These are phyloP conservation scores for Rhodosporidiobolus odoratus DNA, from an alignment of 768 basidiomycete genomes.

Conservation along the genomic window DNA sequence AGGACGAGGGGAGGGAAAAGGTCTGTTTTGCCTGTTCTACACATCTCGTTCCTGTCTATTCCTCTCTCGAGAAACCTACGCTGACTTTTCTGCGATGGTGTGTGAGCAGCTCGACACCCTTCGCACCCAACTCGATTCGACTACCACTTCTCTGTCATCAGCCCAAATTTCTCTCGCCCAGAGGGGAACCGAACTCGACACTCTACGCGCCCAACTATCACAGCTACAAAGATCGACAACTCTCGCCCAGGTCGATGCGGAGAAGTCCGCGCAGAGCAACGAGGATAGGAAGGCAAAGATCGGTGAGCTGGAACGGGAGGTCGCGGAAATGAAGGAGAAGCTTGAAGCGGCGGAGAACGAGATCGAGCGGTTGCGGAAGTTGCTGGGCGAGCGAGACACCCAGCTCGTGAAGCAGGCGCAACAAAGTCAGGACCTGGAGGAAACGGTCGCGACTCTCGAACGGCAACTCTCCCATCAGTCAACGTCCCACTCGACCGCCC, in stretches of 20 bases:
- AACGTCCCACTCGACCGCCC: too few species aligned
- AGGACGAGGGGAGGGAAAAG: conserved; percentile 2
- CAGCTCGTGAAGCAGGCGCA: background rate
- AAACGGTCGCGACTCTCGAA: too few species aligned
- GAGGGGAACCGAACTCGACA: conserved; percentile 69
- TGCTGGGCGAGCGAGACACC: background rate
- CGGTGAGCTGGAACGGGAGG: conserved; percentile 64
- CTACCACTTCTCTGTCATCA: conserved; percentile 47
- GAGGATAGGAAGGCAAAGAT: conserved; percentile 69
- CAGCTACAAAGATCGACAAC: conserved; percentile 34
- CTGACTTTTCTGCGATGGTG: background rate
- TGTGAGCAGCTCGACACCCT: conserved; percentile 67
- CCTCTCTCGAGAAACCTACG: background rate
- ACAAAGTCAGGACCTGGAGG: too few species aligned
- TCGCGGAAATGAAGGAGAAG: background rate
- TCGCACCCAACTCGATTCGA: conserved; percentile 58
- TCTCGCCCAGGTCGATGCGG: conserved; percentile 14
- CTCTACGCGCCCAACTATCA: conserved; percentile 68
- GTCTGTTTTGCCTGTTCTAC: background rate
- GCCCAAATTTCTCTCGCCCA: conserved; percentile 80
- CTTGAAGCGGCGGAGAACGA: background rate
- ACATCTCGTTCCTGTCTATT: background rate
- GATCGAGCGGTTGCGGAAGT: background rate
- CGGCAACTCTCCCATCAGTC: too few species aligned
- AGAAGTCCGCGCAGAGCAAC: background rate